Base-by-base conservation (phyloP, 2,329 filamentous ascomycete genomes). In the Gaeumannomyces sp. region DNA sequence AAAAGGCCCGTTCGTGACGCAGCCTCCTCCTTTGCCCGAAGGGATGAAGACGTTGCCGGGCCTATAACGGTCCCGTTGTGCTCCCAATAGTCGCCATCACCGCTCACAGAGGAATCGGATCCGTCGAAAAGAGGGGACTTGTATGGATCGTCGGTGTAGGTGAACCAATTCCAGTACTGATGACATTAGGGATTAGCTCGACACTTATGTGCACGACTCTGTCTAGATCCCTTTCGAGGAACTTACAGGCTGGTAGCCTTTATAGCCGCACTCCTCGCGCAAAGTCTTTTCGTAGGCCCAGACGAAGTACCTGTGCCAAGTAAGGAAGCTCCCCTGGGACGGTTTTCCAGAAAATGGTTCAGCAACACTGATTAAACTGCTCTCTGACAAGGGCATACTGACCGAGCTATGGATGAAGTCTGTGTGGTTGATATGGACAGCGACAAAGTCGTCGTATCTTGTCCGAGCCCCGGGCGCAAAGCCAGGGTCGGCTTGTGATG, bases 341-440 rank as follows among this genome's bases (percentile, higher is more conserved):
- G 38, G 19, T 16, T 22, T 7, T 45, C 38, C 16, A 22, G 38
- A 22, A 5, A 45, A 19, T 45, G n/a, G 8, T 22, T 53, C 10
- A 53, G 19, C 5, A 53, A n/a, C 22, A n/a, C 10, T 7, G 22
- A n/a, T 22, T 11, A 28, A n/a, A 45, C 38, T 38, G 5, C 60
- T 22, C 25, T 61, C 19, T 33, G n/a, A 38, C 33, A 14, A 27
- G 33, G 45, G 27, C 7, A 64, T 29, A 53, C 35, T 61, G 2
- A 19, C 73, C 72, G 74, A 76, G 62, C 66, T 66, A 62, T 76
- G 71, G 65, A 74, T 73, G 53, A 60, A 65, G 64, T 72, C 56
- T 7, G 70, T 73, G 69, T 73, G 73, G 70, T 76, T 76, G 68
- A 77, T 74, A 67, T 77, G 75, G 25, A 75, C 72, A 38, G 71